phyloP scores from a whole-genome alignment of 1,284 basidiomycete species.

The Athelia sp. region DNA sequence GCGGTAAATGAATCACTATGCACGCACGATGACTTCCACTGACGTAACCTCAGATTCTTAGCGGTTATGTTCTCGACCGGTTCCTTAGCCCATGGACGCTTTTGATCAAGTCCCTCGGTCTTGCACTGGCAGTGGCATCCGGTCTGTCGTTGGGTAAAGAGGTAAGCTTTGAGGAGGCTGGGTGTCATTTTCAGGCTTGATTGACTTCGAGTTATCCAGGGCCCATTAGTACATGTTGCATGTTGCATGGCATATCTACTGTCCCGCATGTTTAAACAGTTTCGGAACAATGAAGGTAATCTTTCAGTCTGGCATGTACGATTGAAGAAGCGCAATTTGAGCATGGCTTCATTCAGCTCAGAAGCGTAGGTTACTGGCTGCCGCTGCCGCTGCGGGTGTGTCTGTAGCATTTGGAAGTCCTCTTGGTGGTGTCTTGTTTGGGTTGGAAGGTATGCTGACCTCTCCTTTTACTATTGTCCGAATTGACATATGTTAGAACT shows the following conservation, averaged over 20 bases:
- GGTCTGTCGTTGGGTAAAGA: slow-evolving; percentile 76
- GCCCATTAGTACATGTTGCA: slow-evolving; percentile 66
- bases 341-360: slow-evolving; percentile 38
- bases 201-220: slow-evolving; percentile 30
- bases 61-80: slow-evolving; percentile 67
- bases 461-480: too few species aligned
- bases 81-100: slow-evolving; percentile 73
- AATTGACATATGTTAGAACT: slow-evolving; percentile 40
- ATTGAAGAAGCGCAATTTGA: background rate
- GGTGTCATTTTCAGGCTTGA: too few species aligned
- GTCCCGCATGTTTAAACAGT: slow-evolving; percentile 49
- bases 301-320: background rate
- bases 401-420: slow-evolving; percentile 76
- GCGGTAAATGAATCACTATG: slow-evolving; percentile 39
- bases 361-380: slow-evolving; percentile 63
- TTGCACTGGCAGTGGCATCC: slow-evolving; percentile 75
- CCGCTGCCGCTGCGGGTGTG: slow-evolving; percentile 67
- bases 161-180: slow-evolving; percentile 22
- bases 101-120: slow-evolving; percentile 71
- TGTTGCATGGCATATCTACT: slow-evolving; percentile 64
- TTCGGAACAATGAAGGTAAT: slow-evolving; percentile 57
- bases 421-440: slow-evolving; percentile 70
- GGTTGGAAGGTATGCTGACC: slow-evolving; percentile 49
- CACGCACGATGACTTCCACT: background rate
- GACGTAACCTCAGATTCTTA: slow-evolving; percentile 47